Evolutionary conservation across 2,329 filamentous ascomycete genomes (phyloP).

Genomic region (Cordyceps farinosa): DNA sequence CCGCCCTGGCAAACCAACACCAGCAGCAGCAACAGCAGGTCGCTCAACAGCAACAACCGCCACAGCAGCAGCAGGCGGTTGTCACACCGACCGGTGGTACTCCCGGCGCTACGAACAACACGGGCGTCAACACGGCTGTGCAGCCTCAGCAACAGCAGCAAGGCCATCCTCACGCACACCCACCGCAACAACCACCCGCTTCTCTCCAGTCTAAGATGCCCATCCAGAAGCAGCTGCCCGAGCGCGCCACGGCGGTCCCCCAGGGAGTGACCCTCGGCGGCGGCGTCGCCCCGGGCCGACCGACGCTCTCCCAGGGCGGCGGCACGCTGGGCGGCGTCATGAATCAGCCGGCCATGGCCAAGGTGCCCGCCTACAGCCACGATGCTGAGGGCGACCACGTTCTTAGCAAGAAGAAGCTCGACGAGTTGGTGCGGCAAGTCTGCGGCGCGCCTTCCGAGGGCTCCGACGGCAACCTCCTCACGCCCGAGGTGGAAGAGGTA

Average conservation of each 20-base stretch:
- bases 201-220: conserved; percentile 63
- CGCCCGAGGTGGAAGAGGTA: conserved; percentile 95
- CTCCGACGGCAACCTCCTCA: conserved; percentile 72
- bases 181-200: conserved; percentile 35
- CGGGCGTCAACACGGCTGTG: conserved; percentile 20
- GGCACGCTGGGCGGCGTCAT: conserved; percentile 77
- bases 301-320: conserved; percentile 77
- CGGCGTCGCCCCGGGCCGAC: conserved; percentile 63
- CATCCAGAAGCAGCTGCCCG: conserved; percentile 74
- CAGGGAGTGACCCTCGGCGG: conserved; percentile 67
- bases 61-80: conserved; percentile 17
- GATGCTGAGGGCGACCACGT: conserved; percentile 91
- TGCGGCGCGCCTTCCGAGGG: conserved; percentile 73
- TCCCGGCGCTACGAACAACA: conserved; percentile 22
- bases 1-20: conserved; percentile 30
- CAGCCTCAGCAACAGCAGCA: conserved; percentile 32
- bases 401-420: conserved; percentile 95
- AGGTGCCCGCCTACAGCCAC: conserved; percentile 77
- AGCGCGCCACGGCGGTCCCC: conserved; percentile 64
- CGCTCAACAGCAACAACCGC: conserved; percentile 28
- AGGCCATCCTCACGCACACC: conserved; percentile 47
- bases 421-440: conserved; percentile 91
- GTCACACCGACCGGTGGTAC: conserved; percentile 22
- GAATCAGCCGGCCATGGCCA: conserved; percentile 79
- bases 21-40: conserved; percentile 23